Evolutionary conservation across 306 rosid genomes (phyloP), one percentile per base, ranked within the genome.

Genomic region (Glycine tomentella): DNA sequence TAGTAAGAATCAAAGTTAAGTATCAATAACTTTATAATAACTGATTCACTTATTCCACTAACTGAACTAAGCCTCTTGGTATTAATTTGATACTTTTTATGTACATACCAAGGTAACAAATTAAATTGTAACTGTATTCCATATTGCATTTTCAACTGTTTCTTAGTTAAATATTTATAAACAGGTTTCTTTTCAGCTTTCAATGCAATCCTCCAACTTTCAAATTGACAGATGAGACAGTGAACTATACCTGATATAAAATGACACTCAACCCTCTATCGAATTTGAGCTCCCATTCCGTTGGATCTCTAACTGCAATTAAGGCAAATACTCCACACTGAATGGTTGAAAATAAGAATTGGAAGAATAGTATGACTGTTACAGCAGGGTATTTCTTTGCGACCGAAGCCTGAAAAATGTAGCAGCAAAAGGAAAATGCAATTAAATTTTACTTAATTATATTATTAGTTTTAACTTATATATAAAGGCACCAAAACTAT

Each of bases 361-460:
- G 84, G 66, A 53, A 86, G 71, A 84, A 79, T 0, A 81, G 74
- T 64, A 53, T 42, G 0, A 69, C 16, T 59, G 71, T 66, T 57
- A 85, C 70, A 3, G 61, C 83, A 7, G 90, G 88, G 76, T 83
- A 89, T 50, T 79, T 83, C 63, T 79, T 81, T 20, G 52, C 73
- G 31, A 75, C 42, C 20, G 81, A 56, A 61, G 76, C 87, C 91
- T 89, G 82, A 63, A 89, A 75, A 4, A 31, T 38, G 5, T 53
- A 9, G 2, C 44, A 72, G 5, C 11, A 45, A 58, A 67, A 15
- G 0, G 33, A 51, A 51, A 40, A 79, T 42, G 3, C 46, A 46
- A 46, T 46, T 46, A 1, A 46, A 46, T 7, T 52, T n/a, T 0
- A 3, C n/a, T n/a, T n/a, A 52, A 5, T 52, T 14, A 14, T n/a